Evolutionary conservation across 345 rosid species (phyloP), one percentile per base, ranked within the genome.

Genomic region (Eucalyptus caleyi): DNA sequence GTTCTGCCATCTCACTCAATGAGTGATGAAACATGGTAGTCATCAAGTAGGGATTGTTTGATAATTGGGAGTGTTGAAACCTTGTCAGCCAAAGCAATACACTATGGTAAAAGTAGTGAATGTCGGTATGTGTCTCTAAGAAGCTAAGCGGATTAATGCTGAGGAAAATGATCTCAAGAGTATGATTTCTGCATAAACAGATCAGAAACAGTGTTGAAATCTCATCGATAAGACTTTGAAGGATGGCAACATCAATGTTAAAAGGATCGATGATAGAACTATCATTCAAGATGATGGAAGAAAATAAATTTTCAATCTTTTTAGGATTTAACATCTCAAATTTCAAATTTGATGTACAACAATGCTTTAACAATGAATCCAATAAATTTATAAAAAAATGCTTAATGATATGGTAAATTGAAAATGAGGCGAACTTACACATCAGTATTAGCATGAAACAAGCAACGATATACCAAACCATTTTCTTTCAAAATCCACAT

Each of bases 401-500:
- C 44, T 23, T 11, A 69, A 32, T 23, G 30, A 86, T 50, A 86
- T 23, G 47, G 26, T 54, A 47, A 5, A 11, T 53, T 54, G 44
- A 88, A 87, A 90, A 23, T 15, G 18, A 21, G 37, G n/a, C 67
- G n/a, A 91, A 91, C 99, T 97, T 94, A 98, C 99, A 90, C 91
- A 89, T 91, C 88, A 88, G 69, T 89, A 92, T 94, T 90, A 59
- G 90, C 91, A 65, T 90, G 91, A 87, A 90, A 89, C 91, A 93
- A 87, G 91, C 91, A 90, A 90, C 94, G 92, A 88, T 89, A 92
- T 45, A 93, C 87, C 92, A 98, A 90, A 90, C 94, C 97, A 93
- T 92, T 92, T 62, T 95, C 96, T 90, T 93, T 95, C 86, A 98
- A 90, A 91, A 92, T 94, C 96, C 96, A 97, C 88, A 98, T 95